These are phyloP conservation scores for Plantago elongata DNA, from an alignment of 257 asterid genomes.

Conservation along the genomic window DNA sequence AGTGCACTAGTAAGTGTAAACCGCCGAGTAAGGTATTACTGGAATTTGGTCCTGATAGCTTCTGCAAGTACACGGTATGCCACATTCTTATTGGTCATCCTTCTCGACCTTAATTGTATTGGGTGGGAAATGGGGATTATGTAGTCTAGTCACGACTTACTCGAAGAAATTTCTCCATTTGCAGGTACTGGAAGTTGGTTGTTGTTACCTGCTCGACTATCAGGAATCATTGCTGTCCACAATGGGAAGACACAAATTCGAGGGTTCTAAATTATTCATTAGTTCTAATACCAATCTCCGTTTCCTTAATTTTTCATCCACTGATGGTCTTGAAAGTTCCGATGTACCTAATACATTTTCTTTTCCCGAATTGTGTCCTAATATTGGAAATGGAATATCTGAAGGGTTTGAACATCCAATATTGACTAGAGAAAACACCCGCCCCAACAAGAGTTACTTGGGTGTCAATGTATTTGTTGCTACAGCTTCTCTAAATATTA, in stretches of 20 bases:
- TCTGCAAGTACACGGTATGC: conserved; percentile 54
- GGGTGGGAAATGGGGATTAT: not conserved
- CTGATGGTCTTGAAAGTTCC: conserved; percentile 33
- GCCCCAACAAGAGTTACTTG: conserved; percentile 33
- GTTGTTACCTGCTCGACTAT: conserved; percentile 53
- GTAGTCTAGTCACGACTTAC: conserved; percentile 15
- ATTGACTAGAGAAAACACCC: conserved; percentile 15
- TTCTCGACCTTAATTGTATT: too few relatives aligned
- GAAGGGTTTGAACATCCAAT: conserved; percentile 30
- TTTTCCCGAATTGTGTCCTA: conserved; percentile 17
- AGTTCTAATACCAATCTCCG: conserved; percentile 39
- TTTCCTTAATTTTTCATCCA: conserved; percentile 49
- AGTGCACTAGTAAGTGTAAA: conserved; percentile 33
- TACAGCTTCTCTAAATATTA: conserved; percentile 33
- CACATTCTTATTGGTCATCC: not conserved
- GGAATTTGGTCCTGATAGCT: conserved; percentile 56
- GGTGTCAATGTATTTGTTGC: conserved; percentile 46
- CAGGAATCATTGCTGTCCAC: conserved; percentile 36
- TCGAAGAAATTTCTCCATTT: conserved; percentile 19
- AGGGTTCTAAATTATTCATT: conserved; percentile 38
- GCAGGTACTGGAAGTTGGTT: conserved; percentile 71
- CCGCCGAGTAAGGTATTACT: conserved; percentile 47
- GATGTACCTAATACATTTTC: conserved; percentile 27
- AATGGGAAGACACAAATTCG: conserved; percentile 24
- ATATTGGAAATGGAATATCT: conserved; percentile 26